Conservation (phyloP, 495 filamentous ascomycete species). For the Jackrogersella minutella region DNA sequence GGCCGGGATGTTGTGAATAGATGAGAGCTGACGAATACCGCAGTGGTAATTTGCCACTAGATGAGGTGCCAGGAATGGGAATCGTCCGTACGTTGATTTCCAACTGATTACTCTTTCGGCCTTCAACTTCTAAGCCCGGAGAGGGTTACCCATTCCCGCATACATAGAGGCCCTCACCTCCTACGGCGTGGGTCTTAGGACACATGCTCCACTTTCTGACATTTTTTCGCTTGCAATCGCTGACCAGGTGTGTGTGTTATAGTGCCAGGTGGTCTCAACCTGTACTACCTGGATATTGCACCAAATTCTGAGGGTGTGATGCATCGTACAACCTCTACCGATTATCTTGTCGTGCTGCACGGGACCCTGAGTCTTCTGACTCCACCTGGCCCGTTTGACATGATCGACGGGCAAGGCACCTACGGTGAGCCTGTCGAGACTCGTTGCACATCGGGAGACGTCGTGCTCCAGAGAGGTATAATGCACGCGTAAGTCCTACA, state of each 20-base stretch:
- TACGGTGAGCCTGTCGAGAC: constrained; percentile 40
- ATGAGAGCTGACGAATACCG: constrained; percentile 15
- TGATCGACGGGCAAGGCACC: constrained; percentile 22
- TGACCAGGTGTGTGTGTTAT: constrained; percentile 23
- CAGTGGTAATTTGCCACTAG: constrained; percentile 27
- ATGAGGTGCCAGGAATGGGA: constrained; percentile 34
- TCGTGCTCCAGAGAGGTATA: constrained; percentile 41
- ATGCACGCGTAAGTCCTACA: constrained; percentile 44
- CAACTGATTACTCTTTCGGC: not conserved
- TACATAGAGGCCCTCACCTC: not conserved
- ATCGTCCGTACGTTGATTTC: constrained; percentile 30
- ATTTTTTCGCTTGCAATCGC: constrained; percentile 19
- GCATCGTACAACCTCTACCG: constrained; percentile 42
- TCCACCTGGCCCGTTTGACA: constrained; percentile 31
- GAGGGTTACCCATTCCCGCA: not conserved
- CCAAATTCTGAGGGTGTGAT: constrained; percentile 38
- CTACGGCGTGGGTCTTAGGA: not conserved
- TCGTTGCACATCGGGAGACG: constrained; percentile 33
- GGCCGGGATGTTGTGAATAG: not conserved
- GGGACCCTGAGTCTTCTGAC: constrained; percentile 37
- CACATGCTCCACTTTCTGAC: constrained; percentile 14
- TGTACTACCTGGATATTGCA: constrained; percentile 42
- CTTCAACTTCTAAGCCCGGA: not conserved
- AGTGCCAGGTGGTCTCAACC: constrained; percentile 40
- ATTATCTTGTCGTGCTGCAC: constrained; percentile 39